Evolutionary conservation across 495 filamentous ascomycete species (phyloP), one percentile per base, ranked within the genome.

Genomic region (Podospora anserina): DNA sequence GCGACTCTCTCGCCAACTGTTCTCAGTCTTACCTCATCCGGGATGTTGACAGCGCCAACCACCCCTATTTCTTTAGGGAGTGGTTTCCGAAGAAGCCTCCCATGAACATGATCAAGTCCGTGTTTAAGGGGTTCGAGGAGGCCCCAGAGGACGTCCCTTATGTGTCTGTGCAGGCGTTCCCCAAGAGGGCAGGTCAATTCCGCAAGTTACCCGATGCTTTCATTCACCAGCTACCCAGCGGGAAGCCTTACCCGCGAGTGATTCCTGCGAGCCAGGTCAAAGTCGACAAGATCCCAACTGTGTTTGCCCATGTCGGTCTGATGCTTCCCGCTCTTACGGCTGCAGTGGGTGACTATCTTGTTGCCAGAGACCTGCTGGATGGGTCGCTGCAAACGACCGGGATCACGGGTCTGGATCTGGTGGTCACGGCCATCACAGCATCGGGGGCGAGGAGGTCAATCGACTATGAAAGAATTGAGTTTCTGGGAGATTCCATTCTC

Each of bases 381-480:
- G 90, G 84, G 0, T 72, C 93, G 28, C 77, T 97, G 5, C 75
- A 79, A 59, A 77, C 79, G 4, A 78, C 91, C 4, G 74, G 73
- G 0, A 86, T 96, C 62, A 75, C 76, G 0, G 75, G 89, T 69
- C 66, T 88, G 5, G 70, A 75, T 3, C 85, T 91, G 39, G 78
- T 97, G 4, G 71, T 88, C n/a, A 90, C 86, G 7, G 93, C 94
- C 1, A 89, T 96, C 64, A 90, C 82, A 34, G 82, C 91, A 1
- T 88, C 90, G 0, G 81, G 84, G 1, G 86, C 92, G 0, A 74
- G 80, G 11, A 87, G 88, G 57, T 70, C 71, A 3, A 86, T 81
- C 0, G 85, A 97, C 68, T 99, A 99, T 74, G 91, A 99, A 71
- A 84, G 91, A 26, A 82, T 96, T 0, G 95, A 99, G 76, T 97